phyloP scores from a whole-genome alignment of 2,329 filamentous ascomycete genomes.

The Phaeosphaeria sp. region DNA sequence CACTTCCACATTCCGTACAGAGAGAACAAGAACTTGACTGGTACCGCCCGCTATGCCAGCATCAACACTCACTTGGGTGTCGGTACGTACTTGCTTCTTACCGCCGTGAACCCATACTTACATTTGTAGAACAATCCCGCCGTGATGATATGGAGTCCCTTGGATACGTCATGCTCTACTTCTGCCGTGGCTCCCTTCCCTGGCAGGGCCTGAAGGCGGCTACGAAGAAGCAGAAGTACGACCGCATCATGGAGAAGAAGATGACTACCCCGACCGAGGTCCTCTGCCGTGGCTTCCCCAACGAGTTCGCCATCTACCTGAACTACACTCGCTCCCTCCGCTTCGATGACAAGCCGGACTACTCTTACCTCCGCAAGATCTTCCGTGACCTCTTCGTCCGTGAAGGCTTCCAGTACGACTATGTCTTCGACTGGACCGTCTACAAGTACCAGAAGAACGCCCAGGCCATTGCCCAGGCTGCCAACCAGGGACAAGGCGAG shows the following conservation, averaged over 20 bases:
- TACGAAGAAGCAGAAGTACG: constrained; percentile 99
- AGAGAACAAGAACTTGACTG: constrained; percentile 99
- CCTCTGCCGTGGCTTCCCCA: constrained; percentile 97
- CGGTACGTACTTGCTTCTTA: constrained; percentile 58
- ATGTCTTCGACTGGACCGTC: constrained; percentile 99
- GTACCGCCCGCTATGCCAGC: constrained; percentile 96
- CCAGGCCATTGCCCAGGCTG: constrained; percentile 87
- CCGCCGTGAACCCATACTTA: constrained; percentile 17
- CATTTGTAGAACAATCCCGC: constrained; percentile 82
- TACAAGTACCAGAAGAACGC: constrained; percentile 99
- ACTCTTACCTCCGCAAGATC: constrained; percentile 99
- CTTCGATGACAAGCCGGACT: constrained; percentile 99
- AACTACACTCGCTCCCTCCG: constrained; percentile 99
- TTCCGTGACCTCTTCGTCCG: constrained; percentile 99
- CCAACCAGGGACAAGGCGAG: constrained; percentile 67
- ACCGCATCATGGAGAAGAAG: constrained; percentile 99
- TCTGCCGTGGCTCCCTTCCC: constrained; percentile 96
- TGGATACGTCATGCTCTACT: constrained; percentile 99
- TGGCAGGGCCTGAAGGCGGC: constrained; percentile 99
- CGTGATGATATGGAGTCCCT: constrained; percentile 99
- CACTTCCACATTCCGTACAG: constrained; percentile 99
- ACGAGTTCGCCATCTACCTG: constrained; percentile 99
- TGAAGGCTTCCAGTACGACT: constrained; percentile 99
- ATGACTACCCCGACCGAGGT: constrained; percentile 99
- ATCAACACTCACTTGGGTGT: constrained; percentile 99